phyloP scores from a whole-genome alignment of 176 grass and related monocot species.

The Hordeum vulgare region MorexV3_pseudomolecules_assembly NC_058523.1:358564239-358564738 shows the following conservation, averaged over 20 bases:
- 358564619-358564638: background rate
- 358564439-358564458: background rate
- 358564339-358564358: background rate
- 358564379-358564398: slow-evolving; percentile 6
- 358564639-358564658: background rate
- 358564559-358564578: background rate
- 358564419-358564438: background rate
- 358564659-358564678: slow-evolving; percentile 13
- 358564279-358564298: background rate
- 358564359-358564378: background rate
- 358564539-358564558: background rate
- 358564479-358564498: background rate
- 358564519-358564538: background rate
- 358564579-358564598: slow-evolving; percentile 3
- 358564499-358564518: background rate
- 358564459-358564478: slow-evolving; percentile 26
- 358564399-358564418: background rate
- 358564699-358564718: slow-evolving; percentile 5
- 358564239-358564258: background rate
- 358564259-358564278: background rate
- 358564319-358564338: background rate
- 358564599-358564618: background rate
- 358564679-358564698: slow-evolving; percentile 20
- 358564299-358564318: background rate
- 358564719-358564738: background rate